Conservation (phyloP, 148 eudicot species). For the Arbutus unedo region DNA sequence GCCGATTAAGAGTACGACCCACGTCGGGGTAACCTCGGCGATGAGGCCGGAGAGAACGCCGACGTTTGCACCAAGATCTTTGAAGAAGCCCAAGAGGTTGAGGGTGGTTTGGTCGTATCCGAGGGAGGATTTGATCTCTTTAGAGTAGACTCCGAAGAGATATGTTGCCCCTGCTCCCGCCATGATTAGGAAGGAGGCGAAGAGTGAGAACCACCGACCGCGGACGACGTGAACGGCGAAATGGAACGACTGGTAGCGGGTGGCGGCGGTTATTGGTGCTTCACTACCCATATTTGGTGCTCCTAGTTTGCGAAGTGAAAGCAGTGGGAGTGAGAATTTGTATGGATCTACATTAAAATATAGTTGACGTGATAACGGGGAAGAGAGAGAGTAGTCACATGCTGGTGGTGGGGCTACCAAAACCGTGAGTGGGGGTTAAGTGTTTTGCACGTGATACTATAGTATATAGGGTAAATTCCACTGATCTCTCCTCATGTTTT, state of each 20-base stretch:
- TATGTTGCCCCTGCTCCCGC: constrained; percentile 22
- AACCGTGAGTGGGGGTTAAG: too few relatives aligned
- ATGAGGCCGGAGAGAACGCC: constrained; percentile 21
- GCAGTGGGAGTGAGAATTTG: background rate
- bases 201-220: constrained; percentile 22
- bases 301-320: background rate
- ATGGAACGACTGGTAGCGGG: background rate
- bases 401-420: too few relatives aligned
- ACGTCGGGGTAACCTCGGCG: constrained; percentile 17
- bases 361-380: too few relatives aligned
- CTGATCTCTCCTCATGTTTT: too few relatives aligned
- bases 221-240: constrained; percentile 10
- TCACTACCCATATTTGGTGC: background rate
- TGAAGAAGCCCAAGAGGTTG: constrained; percentile 22
- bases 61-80: constrained; percentile 19
- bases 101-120: constrained; percentile 23
- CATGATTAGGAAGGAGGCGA: constrained; percentile 22
- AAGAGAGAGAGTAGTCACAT: too few relatives aligned
- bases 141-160: constrained; percentile 21
- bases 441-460: too few relatives aligned
- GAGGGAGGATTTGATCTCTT: constrained; percentile 17
- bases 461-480: too few relatives aligned
- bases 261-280: background rate
- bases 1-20: constrained; percentile 17
- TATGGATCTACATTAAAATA: too few relatives aligned